Base-by-base conservation (phyloP, 2,329 filamentous ascomycete species). In the Epichloe bromicola region DNA sequence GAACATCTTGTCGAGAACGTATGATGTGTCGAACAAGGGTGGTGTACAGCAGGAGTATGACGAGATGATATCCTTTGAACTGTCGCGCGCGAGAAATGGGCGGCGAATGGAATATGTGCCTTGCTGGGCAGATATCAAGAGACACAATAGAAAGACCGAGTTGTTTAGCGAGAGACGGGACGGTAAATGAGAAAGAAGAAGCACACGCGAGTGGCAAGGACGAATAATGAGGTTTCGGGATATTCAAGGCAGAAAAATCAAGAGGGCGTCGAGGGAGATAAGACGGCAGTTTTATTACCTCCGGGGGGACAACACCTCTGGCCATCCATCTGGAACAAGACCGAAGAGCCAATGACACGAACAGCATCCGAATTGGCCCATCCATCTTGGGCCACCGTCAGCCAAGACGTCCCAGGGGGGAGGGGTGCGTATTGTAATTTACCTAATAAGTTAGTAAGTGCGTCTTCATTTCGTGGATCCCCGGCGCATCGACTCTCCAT, bases 1-100 rank as follows among this genome's bases (percentile, higher is more conserved):
- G 55, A 76, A 61, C 67, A 69, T 69, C 53, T 52, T 61, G 53
- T 49, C 36, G 49, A 40, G 34, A 19, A 19, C 17, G 19, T n/a
- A 37, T 11, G 33, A 34, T 36, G 37, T 11, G 3, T 19, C 20
- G 30, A 30, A 30, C 30, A 11, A 30, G 8, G 3, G 26, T 30
- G 30, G 30, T 30, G 30, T 30, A 30, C 30, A 30, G 30, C 8
- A 30, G 30, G 8, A 10, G 36, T 38, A 14, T 14, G 36, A 38
- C 12, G 3, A n/a, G 4, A 38, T n/a, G 14, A 38, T 40, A 10
- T 6, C 12, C 37, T 34, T 39, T 7, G 17, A 12, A 40, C 5
- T 11, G 14, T 46, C 19, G 36, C 37, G 42, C 23, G 42, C 19
- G 19, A 26, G 36, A 51, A 40, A 33, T 33, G 39, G 19, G 46